A percentile compares a stretch with the other conserved stretches of the same genome.
These are phyloP conservation scores for Misopates orontium DNA, from an alignment of 257 asterid genomes.

Conservation along the genomic window DNA sequence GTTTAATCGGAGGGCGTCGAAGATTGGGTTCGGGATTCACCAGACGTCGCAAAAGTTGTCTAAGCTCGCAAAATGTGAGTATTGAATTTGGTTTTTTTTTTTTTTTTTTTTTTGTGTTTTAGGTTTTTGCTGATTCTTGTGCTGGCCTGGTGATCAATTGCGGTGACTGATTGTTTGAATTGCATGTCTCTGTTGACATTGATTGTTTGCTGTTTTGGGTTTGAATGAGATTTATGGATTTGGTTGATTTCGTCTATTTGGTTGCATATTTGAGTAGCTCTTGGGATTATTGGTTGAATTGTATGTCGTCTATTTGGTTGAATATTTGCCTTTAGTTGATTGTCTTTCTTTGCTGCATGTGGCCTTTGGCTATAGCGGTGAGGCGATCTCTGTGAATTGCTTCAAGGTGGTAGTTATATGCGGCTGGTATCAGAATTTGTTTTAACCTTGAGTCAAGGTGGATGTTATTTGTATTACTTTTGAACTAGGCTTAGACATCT, in stretches of 20 bases:
- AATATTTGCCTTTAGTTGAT: no score
- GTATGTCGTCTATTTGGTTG: no score
- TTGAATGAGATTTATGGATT: background rate
- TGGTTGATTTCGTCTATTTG: no score
- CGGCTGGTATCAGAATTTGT: background rate
- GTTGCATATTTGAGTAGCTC: no score
- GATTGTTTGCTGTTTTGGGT: background rate
- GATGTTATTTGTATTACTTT: background rate
- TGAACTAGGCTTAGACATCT: background rate
- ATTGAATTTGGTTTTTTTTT: background rate
- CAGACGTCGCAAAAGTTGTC: conserved; percentile 93
- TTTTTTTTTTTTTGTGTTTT: conserved; percentile 14
- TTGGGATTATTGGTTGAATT: no score
- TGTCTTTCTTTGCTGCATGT: background rate
- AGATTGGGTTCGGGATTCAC: conserved; percentile 81
- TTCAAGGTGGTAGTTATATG: background rate
- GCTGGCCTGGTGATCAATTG: background rate
- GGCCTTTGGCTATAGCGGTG: background rate
- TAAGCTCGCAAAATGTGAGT: conserved; percentile 85
- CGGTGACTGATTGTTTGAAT: background rate
- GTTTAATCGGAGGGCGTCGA: conserved; percentile 82
- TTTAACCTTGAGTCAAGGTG: background rate
- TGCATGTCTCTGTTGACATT: conserved; percentile 12
- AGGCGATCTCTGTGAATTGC: background rate
- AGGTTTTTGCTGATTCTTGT: background rate